These are phyloP conservation scores for Scutellaria barbata DNA, from an alignment of 257 asterid genomes.

Conservation along the genomic window DNA sequence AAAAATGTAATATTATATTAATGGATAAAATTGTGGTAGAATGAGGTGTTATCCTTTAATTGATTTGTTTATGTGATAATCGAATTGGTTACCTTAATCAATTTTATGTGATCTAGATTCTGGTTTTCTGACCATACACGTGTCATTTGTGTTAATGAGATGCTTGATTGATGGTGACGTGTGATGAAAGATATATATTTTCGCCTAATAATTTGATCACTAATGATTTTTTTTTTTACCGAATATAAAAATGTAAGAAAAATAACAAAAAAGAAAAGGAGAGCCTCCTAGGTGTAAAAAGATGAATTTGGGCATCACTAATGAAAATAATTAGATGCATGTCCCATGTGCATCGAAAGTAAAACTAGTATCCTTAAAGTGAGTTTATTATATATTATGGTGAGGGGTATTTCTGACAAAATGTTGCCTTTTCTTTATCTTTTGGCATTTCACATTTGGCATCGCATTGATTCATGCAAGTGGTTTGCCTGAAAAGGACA, in stretches of 20 bases:
- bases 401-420: conserved; percentile 20
- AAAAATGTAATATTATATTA: no score
- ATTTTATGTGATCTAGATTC: no score
- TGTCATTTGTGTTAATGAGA: not conserved
- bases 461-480: conserved; percentile 30
- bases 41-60: no score
- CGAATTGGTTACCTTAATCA: no score
- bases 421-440: not conserved
- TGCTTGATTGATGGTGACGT: not conserved
- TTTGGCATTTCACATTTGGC: conserved; percentile 19
- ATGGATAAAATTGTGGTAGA: no score
- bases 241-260: not conserved
- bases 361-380: not conserved
- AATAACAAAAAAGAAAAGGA: not conserved
- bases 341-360: not conserved
- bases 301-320: conserved; percentile 12
- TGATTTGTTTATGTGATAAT: no score
- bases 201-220: not conserved
- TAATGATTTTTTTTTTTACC: not conserved
- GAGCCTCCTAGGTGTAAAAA: not conserved
- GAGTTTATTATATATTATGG: not conserved
- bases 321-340: not conserved
- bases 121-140: not conserved
- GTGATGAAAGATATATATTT: not conserved
- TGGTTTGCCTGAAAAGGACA: conserved; percentile 42